phyloP scores from a whole-genome alignment of 768 basidiomycete species.

The Hypsizygus marmoreus region DNA sequence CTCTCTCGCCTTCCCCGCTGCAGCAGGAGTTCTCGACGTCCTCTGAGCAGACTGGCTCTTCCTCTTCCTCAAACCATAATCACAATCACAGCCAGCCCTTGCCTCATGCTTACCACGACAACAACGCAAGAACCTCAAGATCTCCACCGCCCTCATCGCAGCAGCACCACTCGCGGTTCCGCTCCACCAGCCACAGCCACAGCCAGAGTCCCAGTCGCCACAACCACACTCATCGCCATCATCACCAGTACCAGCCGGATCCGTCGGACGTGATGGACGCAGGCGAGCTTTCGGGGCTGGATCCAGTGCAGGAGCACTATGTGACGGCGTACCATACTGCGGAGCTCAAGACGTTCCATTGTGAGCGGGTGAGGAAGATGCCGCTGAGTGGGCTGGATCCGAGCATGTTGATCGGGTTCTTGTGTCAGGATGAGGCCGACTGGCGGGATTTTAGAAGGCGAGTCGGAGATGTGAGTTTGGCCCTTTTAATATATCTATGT shows the following conservation, averaged over 20 bases:
- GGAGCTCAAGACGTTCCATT: slow-evolving; percentile 91
- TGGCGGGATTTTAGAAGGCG: slow-evolving; percentile 81
- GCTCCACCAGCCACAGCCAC: slow-evolving; percentile 25
- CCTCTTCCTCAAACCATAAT: slow-evolving; percentile 19
- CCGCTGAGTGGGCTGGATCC: slow-evolving; percentile 88
- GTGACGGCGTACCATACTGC: slow-evolving; percentile 68
- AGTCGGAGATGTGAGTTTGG: slow-evolving; percentile 70
- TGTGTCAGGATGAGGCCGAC: slow-evolving; percentile 80
- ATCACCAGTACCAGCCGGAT: slow-evolving; percentile 40
- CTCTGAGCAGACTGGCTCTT: slow-evolving; percentile 25
- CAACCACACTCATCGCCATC: slow-evolving; percentile 37
- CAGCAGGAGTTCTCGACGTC: slow-evolving; percentile 60
- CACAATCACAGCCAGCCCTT: slow-evolving; percentile 7
- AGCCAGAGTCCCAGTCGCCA: slow-evolving; percentile 12
- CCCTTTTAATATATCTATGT: slow-evolving; percentile 7
- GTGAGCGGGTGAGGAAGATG: slow-evolving; percentile 97
- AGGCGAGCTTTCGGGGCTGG: slow-evolving; percentile 32
- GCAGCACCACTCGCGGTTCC: slow-evolving; percentile 16
- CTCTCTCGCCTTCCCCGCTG: slow-evolving; percentile 63
- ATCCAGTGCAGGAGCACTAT: slow-evolving; percentile 60
- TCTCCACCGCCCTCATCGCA: slow-evolving; percentile 10
- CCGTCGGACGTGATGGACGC: slow-evolving; percentile 24
- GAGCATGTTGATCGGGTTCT: slow-evolving; percentile 94
- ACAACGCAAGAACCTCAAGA: slow-evolving; percentile 1
- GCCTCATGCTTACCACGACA: slow-evolving; percentile 23